Evolutionary conservation across 768 basidiomycete genomes (phyloP), one percentile per base, ranked within the genome.

Genomic region (Peribolospora kevripleyi): DNA sequence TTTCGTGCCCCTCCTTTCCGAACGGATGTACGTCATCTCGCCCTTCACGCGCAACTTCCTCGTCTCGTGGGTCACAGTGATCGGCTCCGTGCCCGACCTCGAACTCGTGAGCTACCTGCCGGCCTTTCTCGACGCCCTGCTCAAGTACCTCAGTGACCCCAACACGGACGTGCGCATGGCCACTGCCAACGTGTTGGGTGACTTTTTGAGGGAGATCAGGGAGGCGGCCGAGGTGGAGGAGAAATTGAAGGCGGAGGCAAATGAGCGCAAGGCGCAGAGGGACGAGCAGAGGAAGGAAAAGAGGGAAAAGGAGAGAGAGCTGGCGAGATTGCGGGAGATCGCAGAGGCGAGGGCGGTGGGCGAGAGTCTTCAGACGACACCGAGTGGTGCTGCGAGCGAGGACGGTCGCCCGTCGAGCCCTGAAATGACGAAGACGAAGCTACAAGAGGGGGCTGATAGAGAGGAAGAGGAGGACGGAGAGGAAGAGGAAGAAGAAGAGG

Each of bases 141-240:
- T 98, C 85, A 88, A 83, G 70, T 98, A 95, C 65, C 79, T 97
- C 10, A 85, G 85, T 1, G 93, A 98, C 66, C 87, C 87, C 0
- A 88, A 80, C 1, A 81, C 84, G 62, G 91, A 98, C 62, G 88
- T 98, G 11, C 76, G 84, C 9, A 78, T 84, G 7, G 84, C 84
- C 9, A 88, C 91, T 5, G 85, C 93, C 65, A 82, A 81, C 57
- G 58, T 91, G 6, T 73, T 97, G 4, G 81, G 80, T 6, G 85
- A 88, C 59, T 87, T 97, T 61, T 71, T 97, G 47, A 76, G 81
- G 43, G 93, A 98, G 67, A 84, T 93, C 61, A 77, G 79, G 7
- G 82, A 86, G 54, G 80, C 93, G 43, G 83, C 82, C 2, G 62
- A 77, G 6, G 78, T 91, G 5, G 78, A 79, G 54, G 76, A 75